phyloP scores from a whole-genome alignment of 108 stramenopile species.

The Aurantiochytrium sp. region DNA sequence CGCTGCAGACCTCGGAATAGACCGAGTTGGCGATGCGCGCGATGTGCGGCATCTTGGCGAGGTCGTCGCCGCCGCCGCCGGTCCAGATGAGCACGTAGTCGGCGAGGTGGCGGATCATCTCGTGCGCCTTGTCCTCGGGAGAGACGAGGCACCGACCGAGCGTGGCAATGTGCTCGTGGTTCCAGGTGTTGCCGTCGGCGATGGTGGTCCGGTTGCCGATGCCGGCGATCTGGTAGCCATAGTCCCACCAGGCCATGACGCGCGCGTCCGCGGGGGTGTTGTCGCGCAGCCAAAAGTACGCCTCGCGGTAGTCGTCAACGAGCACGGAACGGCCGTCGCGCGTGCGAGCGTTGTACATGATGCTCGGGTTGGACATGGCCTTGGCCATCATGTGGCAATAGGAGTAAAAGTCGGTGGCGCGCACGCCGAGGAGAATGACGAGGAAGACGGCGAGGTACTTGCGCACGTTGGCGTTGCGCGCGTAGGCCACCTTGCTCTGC shows the following conservation, averaged over 20 bases:
- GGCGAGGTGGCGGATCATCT: conserved; percentile 85
- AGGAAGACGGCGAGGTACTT: conserved; percentile 69
- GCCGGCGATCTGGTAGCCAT: conserved; percentile 72
- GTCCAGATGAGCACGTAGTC: conserved; percentile 89
- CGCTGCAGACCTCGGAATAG: conserved; percentile 89
- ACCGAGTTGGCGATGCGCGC: conserved; percentile 94
- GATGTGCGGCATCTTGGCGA: conserved; percentile 91
- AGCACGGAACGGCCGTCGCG: conserved; percentile 71
- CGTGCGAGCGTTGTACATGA: conserved; percentile 79
- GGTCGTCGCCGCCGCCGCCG: conserved; percentile 91
- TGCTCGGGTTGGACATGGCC: conserved; percentile 77
- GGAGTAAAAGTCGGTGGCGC: conserved; percentile 51
- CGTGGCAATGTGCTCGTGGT: conserved; percentile 97
- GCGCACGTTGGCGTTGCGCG: conserved; percentile 39
- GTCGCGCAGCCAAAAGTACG: conserved; percentile 94
- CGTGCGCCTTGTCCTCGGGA: conserved; percentile 77
- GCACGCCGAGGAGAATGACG: conserved; percentile 55
- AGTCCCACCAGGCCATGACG: conserved; percentile 69
- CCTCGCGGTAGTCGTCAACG: conserved; percentile 96
- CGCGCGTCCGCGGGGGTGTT: conserved; percentile 90
- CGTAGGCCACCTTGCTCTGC: conserved; percentile 34
- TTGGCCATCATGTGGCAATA: conserved; percentile 67
- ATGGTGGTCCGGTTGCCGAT: conserved; percentile 93
- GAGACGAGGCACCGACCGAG: conserved; percentile 83
- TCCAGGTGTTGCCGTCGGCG: conserved; percentile 98